These are phyloP conservation scores for Forsythia suspensa DNA, from an alignment of 257 asterid genomes.

Conservation along the genomic window DNA sequence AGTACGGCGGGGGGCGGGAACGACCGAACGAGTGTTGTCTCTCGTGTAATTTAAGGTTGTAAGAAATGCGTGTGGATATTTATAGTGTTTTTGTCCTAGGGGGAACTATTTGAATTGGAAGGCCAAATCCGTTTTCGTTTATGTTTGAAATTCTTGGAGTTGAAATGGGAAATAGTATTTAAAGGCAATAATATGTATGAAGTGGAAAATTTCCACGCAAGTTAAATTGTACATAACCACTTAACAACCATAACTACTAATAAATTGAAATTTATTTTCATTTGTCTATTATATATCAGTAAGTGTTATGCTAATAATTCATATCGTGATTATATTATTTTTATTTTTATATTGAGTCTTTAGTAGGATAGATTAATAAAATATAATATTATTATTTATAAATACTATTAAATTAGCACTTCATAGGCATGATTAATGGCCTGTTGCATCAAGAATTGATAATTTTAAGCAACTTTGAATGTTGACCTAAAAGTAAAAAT, in stretches of 20 bases:
- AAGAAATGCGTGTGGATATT: constrained; percentile 16
- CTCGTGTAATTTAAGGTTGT: constrained; percentile 10
- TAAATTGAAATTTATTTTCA: neutral
- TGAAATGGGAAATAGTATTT: neutral
- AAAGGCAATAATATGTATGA: neutral
- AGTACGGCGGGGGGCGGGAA: constrained; percentile 36
- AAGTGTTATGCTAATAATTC: neutral
- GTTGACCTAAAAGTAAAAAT: neutral
- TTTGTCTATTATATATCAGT: neutral
- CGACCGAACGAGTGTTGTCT: constrained; percentile 22
- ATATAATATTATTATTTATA: neutral
- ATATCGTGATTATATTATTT: too few species aligned
- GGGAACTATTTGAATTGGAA: neutral
- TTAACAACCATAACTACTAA: too few species aligned
- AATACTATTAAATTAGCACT: neutral
- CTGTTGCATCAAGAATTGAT: neutral
- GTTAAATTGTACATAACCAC: too few species aligned
- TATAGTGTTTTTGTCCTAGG: neutral
- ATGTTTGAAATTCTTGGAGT: neutral
- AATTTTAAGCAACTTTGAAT: neutral
- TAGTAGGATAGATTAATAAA: neutral
- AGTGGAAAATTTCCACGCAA: neutral
- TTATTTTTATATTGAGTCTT: neutral
- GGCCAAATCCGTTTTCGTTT: neutral
- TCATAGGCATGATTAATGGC: neutral